Base-by-base conservation (phyloP, 192 early-diverging fungal genomes). In the Podila epigama region DNA sequence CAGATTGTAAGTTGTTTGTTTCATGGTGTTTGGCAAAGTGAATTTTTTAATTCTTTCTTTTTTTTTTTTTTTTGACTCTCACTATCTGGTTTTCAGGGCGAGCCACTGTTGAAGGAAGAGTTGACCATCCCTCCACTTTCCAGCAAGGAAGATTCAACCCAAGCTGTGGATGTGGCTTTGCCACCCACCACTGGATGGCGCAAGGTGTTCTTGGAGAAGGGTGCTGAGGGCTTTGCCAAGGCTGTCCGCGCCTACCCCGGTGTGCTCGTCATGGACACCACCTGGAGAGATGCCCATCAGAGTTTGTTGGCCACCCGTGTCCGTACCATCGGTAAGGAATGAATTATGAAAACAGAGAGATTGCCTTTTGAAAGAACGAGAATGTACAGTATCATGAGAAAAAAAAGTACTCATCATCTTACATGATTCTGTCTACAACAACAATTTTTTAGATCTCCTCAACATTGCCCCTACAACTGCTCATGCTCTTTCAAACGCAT, bases 221-320 rank as follows among this genome's bases (percentile, higher is more conserved):
- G 97, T 22, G 92, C 96, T 0, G 91, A 90, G 55, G 97, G 92
- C 12, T 98, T 98, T 81, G 94, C 94, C 54, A 89, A 89, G 75
- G 97, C 97, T 33, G 90, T 97, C 6, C 89, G 97, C 40, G 88
- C 84, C 35, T 96, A 98, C 75, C 83, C 87, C 51, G 94, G 95
- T 60, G 88, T 92, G 13, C 84, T 98, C 59, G 88, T 98, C 57
- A 98, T 95, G 88, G 97, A 98, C 82, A 98, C 97, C 12, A 98
- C 96, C 15, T 97, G 96, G 97, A 87, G 93, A 79, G 95, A 96
- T 82, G 95, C 95, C 51, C 97, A 98, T 78, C 97, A 98, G 84
- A 90, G 88, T 83, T 85, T 98, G 69, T 85, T 98, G 52, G 97
- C 97, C 12, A 98, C 97, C 13, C 94, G 96, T 61, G 93, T 98